Conservation (phyloP, 331 rosid species). For the Quercus lobata region DNA sequence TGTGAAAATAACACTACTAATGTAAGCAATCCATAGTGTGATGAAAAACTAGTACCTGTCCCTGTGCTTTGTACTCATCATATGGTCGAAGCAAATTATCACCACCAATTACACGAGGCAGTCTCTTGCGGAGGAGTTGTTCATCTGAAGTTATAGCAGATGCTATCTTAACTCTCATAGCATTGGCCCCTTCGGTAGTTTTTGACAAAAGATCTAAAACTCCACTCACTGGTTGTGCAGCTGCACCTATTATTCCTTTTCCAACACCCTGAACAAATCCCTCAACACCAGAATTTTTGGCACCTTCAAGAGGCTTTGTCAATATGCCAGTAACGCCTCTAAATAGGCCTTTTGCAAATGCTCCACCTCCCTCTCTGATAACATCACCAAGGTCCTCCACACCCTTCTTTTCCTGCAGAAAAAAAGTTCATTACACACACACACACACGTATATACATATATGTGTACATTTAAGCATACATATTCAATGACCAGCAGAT, state of each 20-base stretch:
- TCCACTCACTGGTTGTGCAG: slow-evolving; percentile 99
- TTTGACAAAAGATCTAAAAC: slow-evolving; percentile 95
- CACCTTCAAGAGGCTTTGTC: slow-evolving; percentile 98
- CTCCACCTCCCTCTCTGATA: slow-evolving; percentile 98
- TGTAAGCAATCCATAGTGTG: slow-evolving; percentile 9
- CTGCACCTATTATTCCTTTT: slow-evolving; percentile 96
- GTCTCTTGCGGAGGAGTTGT: slow-evolving; percentile 90
- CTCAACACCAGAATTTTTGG: slow-evolving; percentile 94
- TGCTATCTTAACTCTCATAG: slow-evolving; percentile 95
- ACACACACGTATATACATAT: not conserved
- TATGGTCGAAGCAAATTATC: slow-evolving; percentile 87
- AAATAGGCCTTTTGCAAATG: slow-evolving; percentile 93
- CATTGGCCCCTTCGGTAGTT: slow-evolving; percentile 99
- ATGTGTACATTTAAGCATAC: slow-evolving; percentile 7
- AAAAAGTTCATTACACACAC: not conserved
- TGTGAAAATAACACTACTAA: not conserved
- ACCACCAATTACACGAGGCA: slow-evolving; percentile 89
- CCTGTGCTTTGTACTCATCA: slow-evolving; percentile 84
- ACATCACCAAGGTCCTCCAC: slow-evolving; percentile 94
- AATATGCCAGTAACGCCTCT: slow-evolving; percentile 98
- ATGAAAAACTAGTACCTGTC: slow-evolving; percentile 69
- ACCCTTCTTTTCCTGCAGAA: slow-evolving; percentile 84
- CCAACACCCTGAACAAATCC: slow-evolving; percentile 99
- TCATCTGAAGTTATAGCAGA: slow-evolving; percentile 95
- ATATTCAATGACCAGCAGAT: slow-evolving; percentile 3